Base-by-base conservation (phyloP, 352 stramenopile genomes). In the Pythium monospermum region DNA sequence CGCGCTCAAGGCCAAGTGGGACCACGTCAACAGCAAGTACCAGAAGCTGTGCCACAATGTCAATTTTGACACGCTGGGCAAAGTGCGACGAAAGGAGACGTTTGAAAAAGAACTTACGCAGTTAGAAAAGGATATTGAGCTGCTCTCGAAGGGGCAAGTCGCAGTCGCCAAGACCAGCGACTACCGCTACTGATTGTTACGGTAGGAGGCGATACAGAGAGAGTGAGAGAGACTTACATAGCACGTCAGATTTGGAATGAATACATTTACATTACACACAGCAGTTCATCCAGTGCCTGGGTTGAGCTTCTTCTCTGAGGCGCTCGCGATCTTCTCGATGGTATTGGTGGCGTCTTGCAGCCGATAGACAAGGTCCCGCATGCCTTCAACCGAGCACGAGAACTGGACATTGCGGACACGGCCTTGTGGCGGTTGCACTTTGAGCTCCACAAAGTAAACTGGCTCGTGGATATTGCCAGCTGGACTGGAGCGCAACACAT, bases 41-140 rank as follows among this genome's bases (percentile, higher is more conserved):
- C 93, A 98, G 64, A 97, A 96, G 60, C 76, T 97, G 13, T 96
- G 87, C 46, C 93, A 98, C 69, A 93, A 96, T 53, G 85, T 96
- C 8, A 82, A 88, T 15, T 91, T 98, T 40, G 91, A 97, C 62
- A 97, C 85, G 30, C 68, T 94, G 1, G 87, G 91, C 49, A 95
- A 98, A 59, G 88, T 97, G 31, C 79, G 85, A 39, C 79, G 85
- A 75, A 98, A 98, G 76, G 87, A 96, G 66, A 83, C 74, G 11
- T 88, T 96, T 52, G 92, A 98, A 64, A 86, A 80, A 32, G 86
- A 95, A 66, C 70, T 98, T 21, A 85, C 87, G 42, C 80, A 95
- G 64, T 65, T 98, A 8, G 92, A 98, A 55, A 87, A 91, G 46
- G 87, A 97, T 66, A 97, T 98, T 56, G 68, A 93, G 57, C 64